These are phyloP conservation scores for Penicillium nordicum DNA, from an alignment of 2,329 filamentous ascomycete genomes.

Conservation along the genomic window DNA sequence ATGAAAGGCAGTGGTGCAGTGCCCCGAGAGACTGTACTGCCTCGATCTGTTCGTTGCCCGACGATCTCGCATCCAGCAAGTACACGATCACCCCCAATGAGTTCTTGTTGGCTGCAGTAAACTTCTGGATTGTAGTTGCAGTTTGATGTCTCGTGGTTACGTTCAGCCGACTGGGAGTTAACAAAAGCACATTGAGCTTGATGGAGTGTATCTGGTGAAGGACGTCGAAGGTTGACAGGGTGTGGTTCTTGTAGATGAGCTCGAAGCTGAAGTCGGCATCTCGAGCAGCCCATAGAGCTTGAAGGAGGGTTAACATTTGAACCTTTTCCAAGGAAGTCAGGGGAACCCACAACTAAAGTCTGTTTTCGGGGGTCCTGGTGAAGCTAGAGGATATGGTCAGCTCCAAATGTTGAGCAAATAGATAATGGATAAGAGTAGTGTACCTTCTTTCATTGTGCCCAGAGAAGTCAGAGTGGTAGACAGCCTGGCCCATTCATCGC, in stretches of 20 bases:
- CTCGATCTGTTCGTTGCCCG: background rate
- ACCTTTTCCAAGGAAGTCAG: background rate
- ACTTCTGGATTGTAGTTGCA: background rate
- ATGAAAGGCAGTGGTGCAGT: constrained; percentile 1
- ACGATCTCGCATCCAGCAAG: background rate
- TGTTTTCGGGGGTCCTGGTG: background rate
- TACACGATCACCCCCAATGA: background rate
- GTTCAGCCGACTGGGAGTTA: background rate
- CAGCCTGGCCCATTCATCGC: background rate
- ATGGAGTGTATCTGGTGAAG: background rate
- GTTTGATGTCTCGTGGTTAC: background rate
- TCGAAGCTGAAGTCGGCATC: background rate
- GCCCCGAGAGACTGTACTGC: constrained; percentile 1
- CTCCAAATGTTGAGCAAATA: background rate
- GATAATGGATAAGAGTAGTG: background rate
- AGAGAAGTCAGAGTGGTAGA: background rate
- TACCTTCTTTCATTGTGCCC: background rate
- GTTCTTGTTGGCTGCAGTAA: background rate
- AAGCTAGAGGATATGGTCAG: background rate
- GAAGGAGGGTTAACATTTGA: background rate
- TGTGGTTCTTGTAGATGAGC: background rate
- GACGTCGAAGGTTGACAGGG: background rate
- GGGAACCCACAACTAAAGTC: background rate
- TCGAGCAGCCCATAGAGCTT: background rate
- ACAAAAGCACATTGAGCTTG: background rate